Conservation (phyloP, 2,329 filamentous ascomycete species). For the Hawksworthiomyces lignivorus region DNA sequence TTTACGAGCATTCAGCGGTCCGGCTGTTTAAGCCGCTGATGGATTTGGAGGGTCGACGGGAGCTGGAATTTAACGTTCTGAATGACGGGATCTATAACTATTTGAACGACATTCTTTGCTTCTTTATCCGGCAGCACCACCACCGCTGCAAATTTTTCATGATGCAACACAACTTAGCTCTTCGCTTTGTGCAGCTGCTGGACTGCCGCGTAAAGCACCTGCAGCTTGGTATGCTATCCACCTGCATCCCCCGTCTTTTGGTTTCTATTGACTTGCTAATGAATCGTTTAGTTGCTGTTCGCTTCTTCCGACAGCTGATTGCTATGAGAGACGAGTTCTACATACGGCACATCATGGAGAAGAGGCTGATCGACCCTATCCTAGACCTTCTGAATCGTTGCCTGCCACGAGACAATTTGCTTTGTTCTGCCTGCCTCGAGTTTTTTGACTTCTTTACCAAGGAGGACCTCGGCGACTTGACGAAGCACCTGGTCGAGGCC, state of each 20-base stretch:
- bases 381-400: conserved; percentile 76
- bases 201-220: conserved; percentile 82
- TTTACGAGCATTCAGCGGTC: conserved; percentile 81
- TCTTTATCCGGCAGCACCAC: conserved; percentile 85
- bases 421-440: conserved; percentile 90
- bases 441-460: conserved; percentile 86
- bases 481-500: conserved; percentile 76
- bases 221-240: conserved; percentile 69
- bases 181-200: conserved; percentile 75
- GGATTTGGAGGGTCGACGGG: conserved; percentile 62
- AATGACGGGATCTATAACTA: conserved; percentile 88
- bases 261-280: conserved; percentile 1
- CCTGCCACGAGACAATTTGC: conserved; percentile 84
- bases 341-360: conserved; percentile 72
- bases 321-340: conserved; percentile 88
- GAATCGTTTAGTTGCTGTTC: conserved; percentile 62
- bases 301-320: conserved; percentile 85
- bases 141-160: conserved; percentile 85
- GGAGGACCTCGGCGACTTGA: conserved; percentile 71
- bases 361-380: conserved; percentile 75
- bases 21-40: conserved; percentile 83
- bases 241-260: background rate
- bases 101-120: conserved; percentile 85
- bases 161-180: conserved; percentile 67
- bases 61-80: conserved; percentile 67